phyloP scores from a whole-genome alignment of 208 protist species.

The Trypanosoma rangeli region DNA sequence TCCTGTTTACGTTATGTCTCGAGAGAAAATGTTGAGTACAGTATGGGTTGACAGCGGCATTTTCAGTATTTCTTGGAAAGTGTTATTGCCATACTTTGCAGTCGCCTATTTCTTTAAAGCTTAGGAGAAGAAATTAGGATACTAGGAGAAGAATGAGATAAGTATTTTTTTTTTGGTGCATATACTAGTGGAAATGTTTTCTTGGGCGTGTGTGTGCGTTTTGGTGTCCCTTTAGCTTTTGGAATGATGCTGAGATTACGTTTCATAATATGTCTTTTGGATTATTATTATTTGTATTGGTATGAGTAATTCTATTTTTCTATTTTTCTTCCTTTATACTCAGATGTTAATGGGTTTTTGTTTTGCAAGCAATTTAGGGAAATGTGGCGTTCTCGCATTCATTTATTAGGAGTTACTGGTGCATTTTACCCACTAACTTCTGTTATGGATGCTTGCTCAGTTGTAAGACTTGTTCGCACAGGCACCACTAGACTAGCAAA shows the following conservation, averaged over 20 bases:
- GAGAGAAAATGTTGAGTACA: slow-evolving; percentile 90
- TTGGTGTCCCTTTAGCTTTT: slow-evolving; percentile 25
- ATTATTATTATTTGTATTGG: not conserved
- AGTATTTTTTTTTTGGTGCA: slow-evolving; percentile 4
- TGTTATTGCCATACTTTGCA: slow-evolving; percentile 80
- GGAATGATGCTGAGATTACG: not conserved
- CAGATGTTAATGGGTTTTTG: not conserved
- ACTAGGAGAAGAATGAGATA: slow-evolving; percentile 14
- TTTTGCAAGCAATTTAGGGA: slow-evolving; percentile 4
- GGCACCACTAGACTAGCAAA: slow-evolving; percentile 39
- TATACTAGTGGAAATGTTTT: not conserved
- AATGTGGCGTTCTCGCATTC: slow-evolving; percentile 15
- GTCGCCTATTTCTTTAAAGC: slow-evolving; percentile 89
- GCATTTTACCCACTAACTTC: slow-evolving; percentile 74
- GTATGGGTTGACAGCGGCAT: slow-evolving; percentile 88
- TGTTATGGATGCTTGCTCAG: slow-evolving; percentile 69
- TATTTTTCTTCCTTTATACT: slow-evolving; percentile 13
- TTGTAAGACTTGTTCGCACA: slow-evolving; percentile 57
- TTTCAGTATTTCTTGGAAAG: slow-evolving; percentile 61
- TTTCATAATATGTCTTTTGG: not conserved
- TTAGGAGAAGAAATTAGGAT: slow-evolving; percentile 30
- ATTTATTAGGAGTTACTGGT: slow-evolving; percentile 4
- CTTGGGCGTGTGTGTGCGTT: slow-evolving; percentile 18
- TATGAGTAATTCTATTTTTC: not conserved
- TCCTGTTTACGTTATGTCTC: slow-evolving; percentile 86